Evolutionary conservation across 352 stramenopile genomes (phyloP).

Genomic region (Phytophthora sojae): DNA sequence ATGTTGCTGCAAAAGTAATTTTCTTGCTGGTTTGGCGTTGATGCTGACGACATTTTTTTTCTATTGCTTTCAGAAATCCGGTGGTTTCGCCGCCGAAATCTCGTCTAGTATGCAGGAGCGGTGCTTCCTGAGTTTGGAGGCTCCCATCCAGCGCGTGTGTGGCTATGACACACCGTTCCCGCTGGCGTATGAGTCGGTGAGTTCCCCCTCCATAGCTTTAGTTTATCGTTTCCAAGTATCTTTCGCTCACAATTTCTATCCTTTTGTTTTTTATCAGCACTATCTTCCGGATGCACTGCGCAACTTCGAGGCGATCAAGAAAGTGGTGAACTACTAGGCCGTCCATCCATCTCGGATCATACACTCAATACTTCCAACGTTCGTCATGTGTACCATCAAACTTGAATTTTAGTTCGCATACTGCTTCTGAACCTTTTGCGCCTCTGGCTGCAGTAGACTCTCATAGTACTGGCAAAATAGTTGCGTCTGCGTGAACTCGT

Average conservation of each 20-base stretch:
- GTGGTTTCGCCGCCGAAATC: conserved; percentile 97
- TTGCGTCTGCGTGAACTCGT: conserved; percentile 88
- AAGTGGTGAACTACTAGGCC: conserved; percentile 88
- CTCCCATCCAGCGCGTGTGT: conserved; percentile 94
- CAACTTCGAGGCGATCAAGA: conserved; percentile 96
- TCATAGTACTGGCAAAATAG: conserved; percentile 91
- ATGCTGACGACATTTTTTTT: conserved; percentile 3
- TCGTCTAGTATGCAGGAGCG: conserved; percentile 93
- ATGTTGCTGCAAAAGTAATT: conserved; percentile 27
- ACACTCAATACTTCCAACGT: conserved; percentile 8
- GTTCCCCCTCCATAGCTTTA: background rate
- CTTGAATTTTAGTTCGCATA: background rate
- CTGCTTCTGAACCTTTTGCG: conserved; percentile 28
- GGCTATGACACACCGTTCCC: conserved; percentile 98
- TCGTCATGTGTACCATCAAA: conserved; percentile 1
- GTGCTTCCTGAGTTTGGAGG: conserved; percentile 97
- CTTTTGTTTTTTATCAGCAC: conserved; percentile 43
- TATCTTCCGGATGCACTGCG: conserved; percentile 95
- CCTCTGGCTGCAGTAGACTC: conserved; percentile 59
- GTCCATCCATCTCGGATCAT: conserved; percentile 6
- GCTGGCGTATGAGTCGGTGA: conserved; percentile 95
- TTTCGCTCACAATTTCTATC: conserved; percentile 6
- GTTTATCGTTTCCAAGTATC: background rate
- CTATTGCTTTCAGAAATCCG: conserved; percentile 61
- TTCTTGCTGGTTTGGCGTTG: conserved; percentile 8